phyloP scores from a whole-genome alignment of 164 flowering plant genomes.

The Sedum album region DNA sequence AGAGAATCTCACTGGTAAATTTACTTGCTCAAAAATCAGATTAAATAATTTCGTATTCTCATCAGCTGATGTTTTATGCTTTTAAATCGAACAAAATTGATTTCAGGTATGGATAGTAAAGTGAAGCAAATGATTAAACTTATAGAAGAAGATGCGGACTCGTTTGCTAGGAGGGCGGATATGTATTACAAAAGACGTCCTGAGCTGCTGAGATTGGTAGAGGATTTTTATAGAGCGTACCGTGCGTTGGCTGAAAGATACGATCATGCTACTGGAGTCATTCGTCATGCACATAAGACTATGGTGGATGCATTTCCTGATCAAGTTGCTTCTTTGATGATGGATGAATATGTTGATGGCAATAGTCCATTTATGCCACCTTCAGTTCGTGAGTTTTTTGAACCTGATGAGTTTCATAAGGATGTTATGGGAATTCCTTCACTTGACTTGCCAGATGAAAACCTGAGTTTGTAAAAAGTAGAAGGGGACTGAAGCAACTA shows the following conservation, averaged over 20 bases:
- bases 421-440: constrained; percentile 25
- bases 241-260: no score
- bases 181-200: no score
- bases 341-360: constrained; percentile 44
- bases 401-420: no score
- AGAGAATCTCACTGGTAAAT: constrained; percentile 84
- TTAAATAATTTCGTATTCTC: no score
- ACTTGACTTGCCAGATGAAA: constrained; percentile 20
- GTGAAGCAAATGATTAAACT: no score
- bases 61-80: no score
- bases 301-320: no score
- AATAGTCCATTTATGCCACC: constrained; percentile 36
- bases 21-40: no score
- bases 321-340: constrained; percentile 32
- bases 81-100: constrained; percentile 8
- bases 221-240: constrained; percentile 69
- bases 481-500: constrained; percentile 31
- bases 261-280: no score
- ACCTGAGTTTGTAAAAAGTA: constrained; percentile 24
- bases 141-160: constrained; percentile 66
- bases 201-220: constrained; percentile 65
- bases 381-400: no score
- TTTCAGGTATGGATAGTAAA: constrained; percentile 54
- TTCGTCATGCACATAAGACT: no score
- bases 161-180: constrained; percentile 69